phyloP scores from a whole-genome alignment of 306 rosid species.

The Vigna mungo region DNA sequence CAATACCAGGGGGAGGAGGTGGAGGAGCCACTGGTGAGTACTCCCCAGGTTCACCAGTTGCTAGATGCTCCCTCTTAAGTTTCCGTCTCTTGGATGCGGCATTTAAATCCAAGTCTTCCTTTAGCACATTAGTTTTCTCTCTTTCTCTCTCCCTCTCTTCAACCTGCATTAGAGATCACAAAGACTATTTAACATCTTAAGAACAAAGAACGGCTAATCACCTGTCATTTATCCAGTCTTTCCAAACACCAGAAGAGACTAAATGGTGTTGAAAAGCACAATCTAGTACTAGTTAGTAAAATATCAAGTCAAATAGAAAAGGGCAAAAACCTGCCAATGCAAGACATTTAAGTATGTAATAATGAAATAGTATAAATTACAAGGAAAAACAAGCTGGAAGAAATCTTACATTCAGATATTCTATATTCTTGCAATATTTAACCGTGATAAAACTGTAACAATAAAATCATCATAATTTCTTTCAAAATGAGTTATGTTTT shows the following conservation, averaged over 20 bases:
- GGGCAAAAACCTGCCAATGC: constrained; percentile 1
- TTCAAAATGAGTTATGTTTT: neutral
- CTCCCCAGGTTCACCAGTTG: constrained; percentile 85
- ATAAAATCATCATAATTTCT: neutral
- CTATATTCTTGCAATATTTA: neutral
- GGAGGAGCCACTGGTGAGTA: constrained; percentile 87
- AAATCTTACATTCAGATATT: constrained; percentile 10
- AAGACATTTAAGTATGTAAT: neutral
- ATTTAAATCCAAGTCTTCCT: constrained; percentile 78
- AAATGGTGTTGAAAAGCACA: neutral
- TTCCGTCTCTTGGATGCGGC: constrained; percentile 92
- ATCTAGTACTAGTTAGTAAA: neutral
- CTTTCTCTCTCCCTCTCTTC: constrained; percentile 76
- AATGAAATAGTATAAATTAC: constrained; percentile 9
- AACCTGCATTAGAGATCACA: constrained; percentile 49
- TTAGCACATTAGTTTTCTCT: constrained; percentile 77
- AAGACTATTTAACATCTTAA: constrained; percentile 18
- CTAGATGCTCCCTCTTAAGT: constrained; percentile 88
- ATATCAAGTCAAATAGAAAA: constrained; percentile 21
- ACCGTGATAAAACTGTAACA: constrained; percentile 16
- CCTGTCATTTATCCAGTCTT: constrained; percentile 22
- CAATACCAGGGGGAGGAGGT: constrained; percentile 62
- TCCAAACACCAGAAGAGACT: constrained; percentile 8
- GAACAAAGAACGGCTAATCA: constrained; percentile 10
- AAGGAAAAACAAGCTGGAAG: neutral